These are phyloP conservation scores for Coprinellus micaceus DNA, from an alignment of 768 basidiomycete species.

Conservation along the genomic window DNA sequence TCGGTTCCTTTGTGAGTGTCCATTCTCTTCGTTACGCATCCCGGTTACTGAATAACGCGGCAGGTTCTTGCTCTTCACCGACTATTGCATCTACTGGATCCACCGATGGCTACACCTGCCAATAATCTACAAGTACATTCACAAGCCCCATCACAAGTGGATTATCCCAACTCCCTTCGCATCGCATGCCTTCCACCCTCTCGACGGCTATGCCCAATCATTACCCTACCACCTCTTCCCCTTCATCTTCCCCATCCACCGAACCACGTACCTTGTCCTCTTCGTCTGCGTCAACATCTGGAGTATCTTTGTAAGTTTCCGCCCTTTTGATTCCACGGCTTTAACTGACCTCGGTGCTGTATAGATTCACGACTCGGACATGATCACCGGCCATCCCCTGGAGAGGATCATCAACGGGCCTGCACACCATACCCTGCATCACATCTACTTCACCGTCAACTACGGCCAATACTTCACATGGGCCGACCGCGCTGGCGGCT, in stretches of 20 bases:
- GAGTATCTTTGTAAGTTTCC: constrained; percentile 72
- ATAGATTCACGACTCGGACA: constrained; percentile 98
- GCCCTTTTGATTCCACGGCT: neutral
- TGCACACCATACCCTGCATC: constrained; percentile 95
- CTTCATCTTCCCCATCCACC: constrained; percentile 88
- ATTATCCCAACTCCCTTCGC: constrained; percentile 95
- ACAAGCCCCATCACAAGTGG: constrained; percentile 99
- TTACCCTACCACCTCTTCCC: constrained; percentile 93
- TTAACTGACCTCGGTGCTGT: too few species aligned
- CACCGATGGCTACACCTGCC: constrained; percentile 89
- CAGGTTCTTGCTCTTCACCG: constrained; percentile 52
- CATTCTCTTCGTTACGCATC: constrained; percentile 4
- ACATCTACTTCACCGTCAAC: constrained; percentile 95
- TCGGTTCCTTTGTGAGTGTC: constrained; percentile 62
- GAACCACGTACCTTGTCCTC: constrained; percentile 73
- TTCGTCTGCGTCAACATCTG: constrained; percentile 94
- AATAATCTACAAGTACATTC: constrained; percentile 79
- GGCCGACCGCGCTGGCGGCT: constrained; percentile 79
- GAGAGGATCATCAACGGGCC: constrained; percentile 96
- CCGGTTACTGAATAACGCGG: neutral
- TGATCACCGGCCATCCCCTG: constrained; percentile 88
- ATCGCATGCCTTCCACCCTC: constrained; percentile 94
- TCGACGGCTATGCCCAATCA: constrained; percentile 93
- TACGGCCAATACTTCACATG: constrained; percentile 99
- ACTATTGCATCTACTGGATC: constrained; percentile 95